phyloP scores from a whole-genome alignment of 306 rosid genomes.

The Arachis stenosperma region DNA sequence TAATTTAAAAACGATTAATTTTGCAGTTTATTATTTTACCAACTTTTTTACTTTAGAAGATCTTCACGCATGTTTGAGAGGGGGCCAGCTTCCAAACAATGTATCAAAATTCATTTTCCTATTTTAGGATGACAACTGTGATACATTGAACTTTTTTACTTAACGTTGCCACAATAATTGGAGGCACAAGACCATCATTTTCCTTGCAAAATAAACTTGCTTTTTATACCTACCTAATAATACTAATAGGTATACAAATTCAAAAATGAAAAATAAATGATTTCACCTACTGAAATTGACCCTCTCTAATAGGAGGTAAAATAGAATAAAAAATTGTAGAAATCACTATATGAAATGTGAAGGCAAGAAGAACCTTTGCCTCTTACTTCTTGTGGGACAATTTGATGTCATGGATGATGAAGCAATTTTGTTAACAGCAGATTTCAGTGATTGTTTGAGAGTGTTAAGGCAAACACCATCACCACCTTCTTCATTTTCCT shows the following conservation, averaged over 20 bases:
- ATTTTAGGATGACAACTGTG: neutral
- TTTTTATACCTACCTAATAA: neutral
- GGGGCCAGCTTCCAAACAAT: too few species aligned
- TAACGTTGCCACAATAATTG: constrained; percentile 11
- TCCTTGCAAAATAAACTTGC: constrained; percentile 1
- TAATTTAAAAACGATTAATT: too few species aligned
- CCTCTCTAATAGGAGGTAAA: too few species aligned
- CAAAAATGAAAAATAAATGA: constrained; percentile 14
- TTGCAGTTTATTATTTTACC: too few species aligned
- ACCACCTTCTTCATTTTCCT: constrained; percentile 49
- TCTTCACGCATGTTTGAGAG: too few species aligned
- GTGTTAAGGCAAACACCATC: constrained; percentile 54
- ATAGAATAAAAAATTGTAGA: neutral
- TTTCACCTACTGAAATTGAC: constrained; percentile 3
- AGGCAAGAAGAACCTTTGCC: constrained; percentile 97
- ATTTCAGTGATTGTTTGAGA: constrained; percentile 72
- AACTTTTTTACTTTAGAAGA: too few species aligned
- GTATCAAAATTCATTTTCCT: too few species aligned
- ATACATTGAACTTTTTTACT: neutral
- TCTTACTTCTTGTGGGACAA: constrained; percentile 74
- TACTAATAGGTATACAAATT: neutral
- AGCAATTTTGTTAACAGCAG: constrained; percentile 62
- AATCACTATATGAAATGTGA: constrained; percentile 46
- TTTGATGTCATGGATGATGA: constrained; percentile 55
- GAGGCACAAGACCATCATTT: constrained; percentile 14